Evolutionary conservation across 495 filamentous ascomycete species (phyloP).

Genomic region (Xylaria palmicola): DNA sequence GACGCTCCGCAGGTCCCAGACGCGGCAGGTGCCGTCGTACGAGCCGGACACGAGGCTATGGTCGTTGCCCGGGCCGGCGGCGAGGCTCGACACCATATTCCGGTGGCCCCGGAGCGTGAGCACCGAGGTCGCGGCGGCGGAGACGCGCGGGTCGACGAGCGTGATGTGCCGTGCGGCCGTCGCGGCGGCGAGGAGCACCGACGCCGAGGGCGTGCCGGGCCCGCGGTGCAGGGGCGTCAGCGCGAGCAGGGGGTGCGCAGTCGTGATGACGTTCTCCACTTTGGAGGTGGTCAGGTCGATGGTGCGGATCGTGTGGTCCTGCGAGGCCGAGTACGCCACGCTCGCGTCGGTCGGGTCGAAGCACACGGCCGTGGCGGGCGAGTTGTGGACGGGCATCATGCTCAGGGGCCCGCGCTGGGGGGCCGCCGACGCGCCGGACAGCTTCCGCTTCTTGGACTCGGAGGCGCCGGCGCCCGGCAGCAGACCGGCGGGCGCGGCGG

Average conservation of each 20-base stretch:
- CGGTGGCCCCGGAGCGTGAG: slow-evolving; percentile 89
- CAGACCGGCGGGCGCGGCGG: slow-evolving; percentile 63
- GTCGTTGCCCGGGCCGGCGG: slow-evolving; percentile 67
- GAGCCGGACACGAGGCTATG: slow-evolving; percentile 79
- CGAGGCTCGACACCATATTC: slow-evolving; percentile 74
- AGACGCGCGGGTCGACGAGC: slow-evolving; percentile 80
- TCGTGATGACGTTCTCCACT: slow-evolving; percentile 75
- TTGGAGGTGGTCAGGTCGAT: slow-evolving; percentile 81
- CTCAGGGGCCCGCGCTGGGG: slow-evolving; percentile 78
- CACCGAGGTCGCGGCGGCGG: slow-evolving; percentile 67
- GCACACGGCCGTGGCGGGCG: slow-evolving; percentile 68
- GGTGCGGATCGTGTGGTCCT: slow-evolving; percentile 86
- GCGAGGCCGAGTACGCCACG: slow-evolving; percentile 83
- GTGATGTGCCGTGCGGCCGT: slow-evolving; percentile 85
- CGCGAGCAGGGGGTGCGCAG: slow-evolving; percentile 75
- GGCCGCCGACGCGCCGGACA: slow-evolving; percentile 54
- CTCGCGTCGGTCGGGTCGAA: slow-evolving; percentile 84
- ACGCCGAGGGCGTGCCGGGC: slow-evolving; percentile 29
- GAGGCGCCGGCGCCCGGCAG: slow-evolving; percentile 60
- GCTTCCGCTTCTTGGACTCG: slow-evolving; percentile 73
- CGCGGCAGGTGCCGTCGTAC: slow-evolving; percentile 84
- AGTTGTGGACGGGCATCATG: slow-evolving; percentile 68
- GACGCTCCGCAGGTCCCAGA: slow-evolving; percentile 86
- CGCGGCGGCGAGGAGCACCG: slow-evolving; percentile 75
- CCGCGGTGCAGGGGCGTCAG: slow-evolving; percentile 63